Percentiles rank a stretch among this genome's conserved stretches.
phyloP scores from a whole-genome alignment of 1,284 basidiomycete genomes.

The Pholiota adiposa region DNA sequence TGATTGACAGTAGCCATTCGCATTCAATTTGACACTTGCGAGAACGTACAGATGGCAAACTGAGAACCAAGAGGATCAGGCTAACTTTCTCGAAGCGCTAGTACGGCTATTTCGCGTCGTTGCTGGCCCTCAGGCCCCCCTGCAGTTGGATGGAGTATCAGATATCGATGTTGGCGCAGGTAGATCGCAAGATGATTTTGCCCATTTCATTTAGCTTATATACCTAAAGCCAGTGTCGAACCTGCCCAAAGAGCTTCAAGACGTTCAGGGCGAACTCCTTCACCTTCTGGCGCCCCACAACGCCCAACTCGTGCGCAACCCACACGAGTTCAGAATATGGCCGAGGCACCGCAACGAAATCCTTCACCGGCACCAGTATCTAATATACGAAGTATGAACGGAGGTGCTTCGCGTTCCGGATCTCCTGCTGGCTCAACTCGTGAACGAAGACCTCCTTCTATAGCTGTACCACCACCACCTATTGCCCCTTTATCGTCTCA shows the following conservation, averaged over 20 bases:
- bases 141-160: slow-evolving; percentile 60
- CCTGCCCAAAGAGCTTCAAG: slow-evolving; percentile 21
- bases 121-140: slow-evolving; percentile 49
- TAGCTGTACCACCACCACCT: slow-evolving; percentile 25
- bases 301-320: slow-evolving; percentile 17
- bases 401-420: slow-evolving; percentile 12
- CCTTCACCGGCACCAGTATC: slow-evolving; percentile 11
- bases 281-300: slow-evolving; percentile 13
- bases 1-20: slow-evolving; percentile 49
- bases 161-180: slow-evolving; percentile 44
- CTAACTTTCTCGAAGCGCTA: slow-evolving; percentile 69
- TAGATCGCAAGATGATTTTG: slow-evolving; percentile 25
- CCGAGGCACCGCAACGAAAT: slow-evolving; percentile 12
- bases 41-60: slow-evolving; percentile 90
- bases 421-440: slow-evolving; percentile 22
- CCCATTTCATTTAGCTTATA: slow-evolving; percentile 7
- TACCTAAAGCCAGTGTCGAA: slow-evolving; percentile 23
- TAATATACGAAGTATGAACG: slow-evolving; percentile 15
- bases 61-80: slow-evolving; percentile 74
- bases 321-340: slow-evolving; percentile 13
- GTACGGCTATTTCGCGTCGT: slow-evolving; percentile 73
- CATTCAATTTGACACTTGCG: slow-evolving; percentile 82
- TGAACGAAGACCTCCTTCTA: slow-evolving; percentile 27
- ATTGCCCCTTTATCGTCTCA: slow-evolving; percentile 15
- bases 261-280: slow-evolving; percentile 19